Conservation (phyloP, 2,329 filamentous ascomycete genomes). For the Trichoderma sp. region DNA sequence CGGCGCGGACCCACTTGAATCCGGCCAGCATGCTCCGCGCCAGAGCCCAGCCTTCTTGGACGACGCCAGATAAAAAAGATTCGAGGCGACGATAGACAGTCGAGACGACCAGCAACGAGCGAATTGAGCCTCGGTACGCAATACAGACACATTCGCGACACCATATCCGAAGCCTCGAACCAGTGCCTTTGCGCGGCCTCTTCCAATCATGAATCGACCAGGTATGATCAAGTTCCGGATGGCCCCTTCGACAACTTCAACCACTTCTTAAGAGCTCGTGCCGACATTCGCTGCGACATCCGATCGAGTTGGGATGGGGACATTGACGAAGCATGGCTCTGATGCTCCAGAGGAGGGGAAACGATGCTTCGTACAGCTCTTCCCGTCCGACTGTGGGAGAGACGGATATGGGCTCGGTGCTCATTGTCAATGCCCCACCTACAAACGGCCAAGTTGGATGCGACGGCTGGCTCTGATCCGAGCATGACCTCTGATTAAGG, state of each 20-base stretch:
- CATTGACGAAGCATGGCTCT: neutral
- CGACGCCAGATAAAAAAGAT: constrained; percentile 24
- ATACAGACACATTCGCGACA: constrained; percentile 24
- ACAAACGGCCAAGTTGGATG: neutral
- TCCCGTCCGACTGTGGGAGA: neutral
- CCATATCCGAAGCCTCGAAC: constrained; percentile 17
- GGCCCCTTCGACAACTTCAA: constrained; percentile 12
- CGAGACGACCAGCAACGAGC: constrained; percentile 10
- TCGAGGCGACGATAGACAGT: constrained; percentile 7
- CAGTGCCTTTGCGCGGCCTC: constrained; percentile 30
- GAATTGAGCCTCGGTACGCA: constrained; percentile 26
- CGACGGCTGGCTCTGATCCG: neutral
- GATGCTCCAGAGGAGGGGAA: neutral
- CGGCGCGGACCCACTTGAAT: constrained; percentile 45
- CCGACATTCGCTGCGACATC: neutral
- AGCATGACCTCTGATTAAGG: neutral
- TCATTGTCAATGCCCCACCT: constrained; percentile 18
- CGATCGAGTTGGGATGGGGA: neutral
- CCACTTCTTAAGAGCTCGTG: neutral
- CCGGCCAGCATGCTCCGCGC: constrained; percentile 34
- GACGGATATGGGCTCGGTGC: neutral
- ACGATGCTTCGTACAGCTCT: neutral
- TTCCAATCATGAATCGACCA: constrained; percentile 59
- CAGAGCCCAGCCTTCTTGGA: constrained; percentile 31
- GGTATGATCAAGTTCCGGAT: constrained; percentile 45